Percentiles rank a stretch among this genome's conserved stretches.
Evolutionary conservation across 2,329 filamentous ascomycete genomes (phyloP).

Genomic region (Aspergillus persii): DNA sequence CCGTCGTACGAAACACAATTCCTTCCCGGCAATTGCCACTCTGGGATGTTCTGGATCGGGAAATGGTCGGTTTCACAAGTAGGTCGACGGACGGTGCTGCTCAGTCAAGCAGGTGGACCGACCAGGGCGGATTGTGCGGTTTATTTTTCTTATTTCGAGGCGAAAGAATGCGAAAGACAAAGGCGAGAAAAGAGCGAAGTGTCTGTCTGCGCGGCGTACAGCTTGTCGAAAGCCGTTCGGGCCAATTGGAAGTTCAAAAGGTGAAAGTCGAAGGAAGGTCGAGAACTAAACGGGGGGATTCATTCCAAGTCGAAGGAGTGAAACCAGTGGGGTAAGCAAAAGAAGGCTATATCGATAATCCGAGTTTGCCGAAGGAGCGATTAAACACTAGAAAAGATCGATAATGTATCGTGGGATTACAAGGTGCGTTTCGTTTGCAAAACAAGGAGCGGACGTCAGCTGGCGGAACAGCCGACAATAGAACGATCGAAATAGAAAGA

Average conservation of each 20-base stretch:
- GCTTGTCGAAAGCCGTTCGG: constrained; percentile 3
- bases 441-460: constrained; percentile 25
- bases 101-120: neutral
- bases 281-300: constrained; percentile 2
- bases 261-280: constrained; percentile 8
- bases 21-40: neutral
- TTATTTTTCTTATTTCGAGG: too few relatives aligned
- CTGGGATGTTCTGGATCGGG: neutral
- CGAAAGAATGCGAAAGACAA: neutral
- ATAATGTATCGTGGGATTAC: neutral
- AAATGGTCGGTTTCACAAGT: neutral
- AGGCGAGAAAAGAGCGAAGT: neutral
- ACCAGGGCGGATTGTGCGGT: neutral
- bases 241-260: neutral
- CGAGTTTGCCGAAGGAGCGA: constrained; percentile 10
- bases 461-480: constrained; percentile 17
- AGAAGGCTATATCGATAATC: neutral
- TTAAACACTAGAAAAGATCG: neutral
- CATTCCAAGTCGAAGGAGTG: constrained; percentile 4
- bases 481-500: constrained; percentile 3
- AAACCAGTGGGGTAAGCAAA: neutral
- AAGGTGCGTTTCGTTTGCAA: constrained; percentile 1
- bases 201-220: constrained; percentile 16
- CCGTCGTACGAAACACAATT: neutral
- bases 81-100: neutral